Evolutionary conservation across 2,329 filamentous ascomycete species (phyloP), one percentile per base, ranked within the genome.

Genomic region (Botryotinia narcissicola): DNA sequence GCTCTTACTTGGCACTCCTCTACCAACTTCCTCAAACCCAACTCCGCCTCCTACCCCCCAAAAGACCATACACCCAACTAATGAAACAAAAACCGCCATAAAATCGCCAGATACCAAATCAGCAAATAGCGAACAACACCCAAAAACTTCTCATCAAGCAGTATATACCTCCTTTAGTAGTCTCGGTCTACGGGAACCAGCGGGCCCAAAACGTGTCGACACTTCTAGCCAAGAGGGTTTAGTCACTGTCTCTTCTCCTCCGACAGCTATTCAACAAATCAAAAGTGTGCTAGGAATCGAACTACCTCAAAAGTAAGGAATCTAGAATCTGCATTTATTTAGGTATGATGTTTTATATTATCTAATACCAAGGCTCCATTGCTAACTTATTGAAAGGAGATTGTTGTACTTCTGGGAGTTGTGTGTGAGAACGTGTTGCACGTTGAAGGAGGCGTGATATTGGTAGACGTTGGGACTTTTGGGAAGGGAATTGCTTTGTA

Each of bases 111-210:
- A 32, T 18, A 2, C 12, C n/a, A 57, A 57, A 22, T 16, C 35
- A 5, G 22, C 12, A 1, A 69, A 20, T 9, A 10, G 14, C 1
- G 16, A 42, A 6, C 1, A 44, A 69, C 4, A 29, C 1, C 25
- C 6, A 59, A 18, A 16, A 32, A 1, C 37, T 32, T 7, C n/a
- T 42, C 25, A 6, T 9, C n/a, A 7, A 59, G 10, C 37, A 44
- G 48, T 4, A 42, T 69, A 69, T 42, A 69, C 51, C 18, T 69
- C 66, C 66, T 69, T 69, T 4, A 69, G 48, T 18, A 51, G 37
- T 51, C 29, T 57, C 48, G 66, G 66, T 6, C 2, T 57, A 16
- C 48, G n/a, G 10, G 66, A 69, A 42, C 66, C 66, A 1, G 35
- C 54, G 57, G 48, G 18, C 4, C 66, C 66, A 32, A 57, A 32